phyloP scores from a whole-genome alignment of 2,329 filamentous ascomycete genomes.

The Leptographium flavum region DNA sequence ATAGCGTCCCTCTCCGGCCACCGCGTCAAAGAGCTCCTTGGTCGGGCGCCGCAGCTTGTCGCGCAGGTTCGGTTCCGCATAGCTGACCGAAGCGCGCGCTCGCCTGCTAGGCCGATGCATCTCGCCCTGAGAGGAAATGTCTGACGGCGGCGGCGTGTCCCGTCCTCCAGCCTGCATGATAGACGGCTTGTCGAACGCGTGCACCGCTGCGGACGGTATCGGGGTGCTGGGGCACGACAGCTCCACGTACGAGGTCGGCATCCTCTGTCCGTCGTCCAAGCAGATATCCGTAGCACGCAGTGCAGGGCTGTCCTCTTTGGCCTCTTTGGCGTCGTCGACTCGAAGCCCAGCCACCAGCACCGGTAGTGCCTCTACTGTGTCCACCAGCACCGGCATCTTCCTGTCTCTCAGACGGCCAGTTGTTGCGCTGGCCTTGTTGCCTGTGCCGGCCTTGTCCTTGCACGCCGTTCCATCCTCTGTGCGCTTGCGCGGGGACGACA shows the following conservation, averaged over 20 bases:
- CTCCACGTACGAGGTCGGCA: too few relatives aligned
- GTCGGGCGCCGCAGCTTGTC: constrained; percentile 75
- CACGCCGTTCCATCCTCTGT: constrained; percentile 13
- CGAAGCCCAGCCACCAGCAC: background rate
- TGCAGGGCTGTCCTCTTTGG: constrained; percentile 12
- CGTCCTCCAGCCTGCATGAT: constrained; percentile 16
- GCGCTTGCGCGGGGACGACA: constrained; percentile 43
- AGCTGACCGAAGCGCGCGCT: constrained; percentile 56
- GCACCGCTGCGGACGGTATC: background rate
- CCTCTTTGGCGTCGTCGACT: background rate
- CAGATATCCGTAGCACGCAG: constrained; percentile 11
- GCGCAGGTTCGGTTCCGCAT: constrained; percentile 67
- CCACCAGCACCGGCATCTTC: constrained; percentile 15
- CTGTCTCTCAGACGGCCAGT: constrained; percentile 5
- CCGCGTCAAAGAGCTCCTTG: constrained; percentile 62
- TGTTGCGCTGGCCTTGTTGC: constrained; percentile 6
- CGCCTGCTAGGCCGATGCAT: constrained; percentile 52
- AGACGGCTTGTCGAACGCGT: constrained; percentile 23
- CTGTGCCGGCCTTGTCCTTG: background rate
- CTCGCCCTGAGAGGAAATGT: constrained; percentile 40
- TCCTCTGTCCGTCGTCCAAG: too few relatives aligned
- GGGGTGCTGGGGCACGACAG: constrained; percentile 8
- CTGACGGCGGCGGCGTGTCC: constrained; percentile 46
- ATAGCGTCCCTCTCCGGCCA: constrained; percentile 47
- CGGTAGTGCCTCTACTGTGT: constrained; percentile 14